Base-by-base conservation (phyloP, 2,329 filamentous ascomycete genomes). In the Meredithiella fracta region DNA sequence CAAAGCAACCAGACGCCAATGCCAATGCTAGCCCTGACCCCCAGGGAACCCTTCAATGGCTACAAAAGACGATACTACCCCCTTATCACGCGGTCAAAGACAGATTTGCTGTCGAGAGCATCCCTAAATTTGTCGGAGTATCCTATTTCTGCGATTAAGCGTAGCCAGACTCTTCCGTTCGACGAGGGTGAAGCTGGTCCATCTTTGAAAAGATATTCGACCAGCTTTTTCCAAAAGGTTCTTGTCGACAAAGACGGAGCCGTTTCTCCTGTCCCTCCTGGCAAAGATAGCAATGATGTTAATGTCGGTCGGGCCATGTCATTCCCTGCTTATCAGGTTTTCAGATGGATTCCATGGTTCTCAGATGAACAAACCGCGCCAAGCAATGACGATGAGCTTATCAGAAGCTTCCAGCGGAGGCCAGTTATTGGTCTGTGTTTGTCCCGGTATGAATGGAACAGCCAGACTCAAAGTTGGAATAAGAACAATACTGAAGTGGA, bases 261-360 rank as follows among this genome's bases (percentile, higher is more conserved):
- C 42, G 51, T 55, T 47, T 71, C 63, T 56, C 57, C 3, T 23
- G 42, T 26, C 34, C 52, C 14, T 6, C 15, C 25, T 44, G 50
- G 50, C 20, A 15, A 22, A 20, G 54, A 56, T 67, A 65, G 62
- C 65, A 77, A 75, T 11, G 73, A 70, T 1, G 72, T 74, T 62
- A 95, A 91, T 64, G 90, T 94, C 63, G 40, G 15, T 2, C 40
- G 40, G 17, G 40, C 40, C 2, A 85, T 97, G 14, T 83, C 91
- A 58, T 95, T 97, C 72, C 91, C 91, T 38, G 92, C 92, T 1
- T 97, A 90, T 89, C 91, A 96, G 64, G 95, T 97, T 65, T 97
- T 96, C 69, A 88, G 86, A 64, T 72, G 97, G 25, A 88, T 96
- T 63, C 90, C 90, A 26, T 96, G 90, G 90, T 89, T 94, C 65